A percentile compares a stretch with the other conserved stretches of the same genome.
phyloP scores from a whole-genome alignment of 1,284 basidiomycete genomes.

The Sporisorium scitamineum region DNA sequence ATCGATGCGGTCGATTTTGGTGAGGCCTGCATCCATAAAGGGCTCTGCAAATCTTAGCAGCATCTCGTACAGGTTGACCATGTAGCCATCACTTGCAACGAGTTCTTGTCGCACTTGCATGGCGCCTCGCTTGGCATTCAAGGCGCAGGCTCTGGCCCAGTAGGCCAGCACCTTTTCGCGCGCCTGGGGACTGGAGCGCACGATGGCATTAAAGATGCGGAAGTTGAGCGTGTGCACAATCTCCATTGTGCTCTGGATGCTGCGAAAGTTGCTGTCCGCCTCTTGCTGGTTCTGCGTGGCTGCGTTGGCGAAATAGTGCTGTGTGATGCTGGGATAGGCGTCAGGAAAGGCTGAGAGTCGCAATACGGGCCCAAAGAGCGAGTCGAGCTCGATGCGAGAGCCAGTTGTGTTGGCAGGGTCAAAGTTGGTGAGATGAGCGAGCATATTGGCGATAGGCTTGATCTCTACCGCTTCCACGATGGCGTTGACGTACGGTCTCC shows the following conservation, averaged over 20 bases:
- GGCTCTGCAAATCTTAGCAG: conserved; percentile 92
- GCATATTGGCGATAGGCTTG: conserved; percentile 81
- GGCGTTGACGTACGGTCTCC: conserved; percentile 87
- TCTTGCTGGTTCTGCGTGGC: conserved; percentile 52
- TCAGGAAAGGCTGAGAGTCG: conserved; percentile 63
- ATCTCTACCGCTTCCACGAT: conserved; percentile 82
- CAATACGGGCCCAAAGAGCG: conserved; percentile 62
- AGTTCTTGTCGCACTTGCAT: conserved; percentile 86
- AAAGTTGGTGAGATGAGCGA: conserved; percentile 80
- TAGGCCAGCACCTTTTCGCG: conserved; percentile 87
- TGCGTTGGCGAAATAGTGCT: conserved; percentile 57
- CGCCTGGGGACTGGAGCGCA: conserved; percentile 82
- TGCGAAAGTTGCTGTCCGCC: conserved; percentile 53
- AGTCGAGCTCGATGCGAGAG: conserved; percentile 66
- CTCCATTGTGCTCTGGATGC: conserved; percentile 60
- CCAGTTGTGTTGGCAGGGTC: conserved; percentile 76
- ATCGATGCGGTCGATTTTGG: conserved; percentile 89
- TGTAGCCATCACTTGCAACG: conserved; percentile 91
- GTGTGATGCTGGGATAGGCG: conserved; percentile 56
- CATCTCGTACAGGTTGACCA: conserved; percentile 88
- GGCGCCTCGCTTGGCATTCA: conserved; percentile 88
- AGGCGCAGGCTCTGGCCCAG: conserved; percentile 79
- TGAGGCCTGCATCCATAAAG: conserved; percentile 91
- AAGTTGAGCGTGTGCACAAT: conserved; percentile 80
- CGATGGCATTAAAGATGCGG: conserved; percentile 86